Percentiles rank a stretch among this genome's conserved stretches.
Conservation (phyloP, 495 filamentous ascomycete species). For the Aspergillus taichungensis region DNA sequence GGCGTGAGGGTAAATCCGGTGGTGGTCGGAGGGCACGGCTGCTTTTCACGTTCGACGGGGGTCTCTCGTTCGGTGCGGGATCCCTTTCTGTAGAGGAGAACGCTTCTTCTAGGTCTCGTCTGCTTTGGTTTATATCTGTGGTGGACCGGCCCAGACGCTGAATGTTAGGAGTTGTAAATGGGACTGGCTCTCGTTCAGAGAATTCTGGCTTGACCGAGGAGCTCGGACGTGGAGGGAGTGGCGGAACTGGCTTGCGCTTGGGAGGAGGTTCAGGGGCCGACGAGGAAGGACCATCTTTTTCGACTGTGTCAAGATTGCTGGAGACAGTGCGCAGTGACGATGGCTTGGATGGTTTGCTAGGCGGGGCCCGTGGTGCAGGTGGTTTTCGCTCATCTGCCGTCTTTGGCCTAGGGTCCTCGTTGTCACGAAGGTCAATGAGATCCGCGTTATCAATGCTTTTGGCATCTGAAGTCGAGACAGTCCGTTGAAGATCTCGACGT, state of each 20-base stretch:
- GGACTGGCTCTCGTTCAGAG: slow-evolving; percentile 12
- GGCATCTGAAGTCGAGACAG: slow-evolving; percentile 10
- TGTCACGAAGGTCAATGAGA: slow-evolving; percentile 57
- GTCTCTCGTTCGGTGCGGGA: no score
- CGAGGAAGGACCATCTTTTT: neutral
- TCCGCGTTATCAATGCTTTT: slow-evolving; percentile 41
- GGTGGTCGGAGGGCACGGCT: no score
- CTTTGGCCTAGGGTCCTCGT: slow-evolving; percentile 16
- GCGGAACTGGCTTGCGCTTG: slow-evolving; percentile 37
- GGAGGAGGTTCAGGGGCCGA: slow-evolving; percentile 12
- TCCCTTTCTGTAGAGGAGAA: no score
- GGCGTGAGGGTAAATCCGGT: neutral
- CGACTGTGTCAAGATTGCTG: slow-evolving; percentile 8
- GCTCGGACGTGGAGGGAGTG: slow-evolving; percentile 32
- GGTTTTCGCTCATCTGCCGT: slow-evolving; percentile 13
- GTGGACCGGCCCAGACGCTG: slow-evolving; percentile 1
- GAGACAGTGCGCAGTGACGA: slow-evolving; percentile 44
- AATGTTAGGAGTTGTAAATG: neutral
- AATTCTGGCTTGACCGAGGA: slow-evolving; percentile 16
- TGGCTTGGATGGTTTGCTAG: slow-evolving; percentile 61
- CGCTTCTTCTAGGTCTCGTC: neutral
- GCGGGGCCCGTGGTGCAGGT: slow-evolving; percentile 27
- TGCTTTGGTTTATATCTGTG: neutral
- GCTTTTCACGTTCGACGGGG: no score
- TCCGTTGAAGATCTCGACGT: slow-evolving; percentile 16